phyloP scores from a whole-genome alignment of 2,329 filamentous ascomycete species.

The Neofusicoccum kwambonambiense region DNA sequence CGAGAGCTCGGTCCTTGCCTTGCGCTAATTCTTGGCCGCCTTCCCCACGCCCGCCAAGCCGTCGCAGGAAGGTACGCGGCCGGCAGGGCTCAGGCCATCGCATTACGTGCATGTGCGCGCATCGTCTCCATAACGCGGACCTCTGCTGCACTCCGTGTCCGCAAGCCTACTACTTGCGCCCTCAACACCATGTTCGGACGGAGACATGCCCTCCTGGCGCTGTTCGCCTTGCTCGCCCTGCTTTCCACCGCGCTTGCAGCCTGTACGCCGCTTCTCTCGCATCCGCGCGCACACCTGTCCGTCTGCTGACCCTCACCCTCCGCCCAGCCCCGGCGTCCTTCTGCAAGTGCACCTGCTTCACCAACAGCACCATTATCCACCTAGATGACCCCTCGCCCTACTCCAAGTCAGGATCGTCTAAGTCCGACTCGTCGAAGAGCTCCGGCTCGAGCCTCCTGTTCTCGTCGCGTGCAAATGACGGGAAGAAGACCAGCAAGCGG shows the following conservation, averaged over 20 bases:
- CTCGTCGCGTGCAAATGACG: not conserved
- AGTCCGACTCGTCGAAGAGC: not conserved
- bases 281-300: not conserved
- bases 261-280: conserved; percentile 33
- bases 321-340: conserved; percentile 57
- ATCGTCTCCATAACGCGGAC: conserved; percentile 2
- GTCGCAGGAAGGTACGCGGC: conserved; percentile 8
- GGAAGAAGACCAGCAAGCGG: conserved; percentile 27
- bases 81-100: not conserved
- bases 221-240: conserved; percentile 29
- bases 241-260: conserved; percentile 44
- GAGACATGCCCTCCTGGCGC: not conserved
- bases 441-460: not conserved
- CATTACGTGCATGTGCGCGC: not conserved
- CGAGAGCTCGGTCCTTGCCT: conserved; percentile 7
- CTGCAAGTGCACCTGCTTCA: conserved; percentile 71
- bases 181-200: conserved; percentile 11
- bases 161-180: not conserved
- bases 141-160: not conserved
- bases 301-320: not conserved
- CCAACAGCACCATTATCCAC: conserved; percentile 66
- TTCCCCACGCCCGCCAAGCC: conserved; percentile 12
- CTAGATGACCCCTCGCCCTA: conserved; percentile 49
- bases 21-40: not conserved
- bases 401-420: conserved; percentile 9